phyloP scores from a whole-genome alignment of 495 filamentous ascomycete species.

The Barbatosphaeria neglecta region DNA sequence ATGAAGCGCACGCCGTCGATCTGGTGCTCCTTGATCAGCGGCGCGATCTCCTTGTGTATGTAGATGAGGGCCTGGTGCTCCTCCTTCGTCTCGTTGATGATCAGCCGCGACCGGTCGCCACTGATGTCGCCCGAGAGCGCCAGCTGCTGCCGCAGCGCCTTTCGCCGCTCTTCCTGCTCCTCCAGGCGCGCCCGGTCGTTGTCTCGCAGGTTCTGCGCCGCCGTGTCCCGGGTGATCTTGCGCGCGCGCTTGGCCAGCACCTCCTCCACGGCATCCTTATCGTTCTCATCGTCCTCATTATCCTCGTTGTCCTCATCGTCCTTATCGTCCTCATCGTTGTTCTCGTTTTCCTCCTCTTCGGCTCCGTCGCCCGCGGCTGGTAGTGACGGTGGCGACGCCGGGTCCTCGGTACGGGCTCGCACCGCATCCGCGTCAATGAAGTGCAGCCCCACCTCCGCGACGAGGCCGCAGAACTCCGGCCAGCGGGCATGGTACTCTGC shows the following conservation, averaged over 20 bases:
- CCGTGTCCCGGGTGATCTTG: conserved; percentile 30
- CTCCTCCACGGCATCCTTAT: conserved; percentile 4
- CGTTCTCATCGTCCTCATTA: conserved; percentile 5
- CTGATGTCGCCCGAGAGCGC: conserved; percentile 23
- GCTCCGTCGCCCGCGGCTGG: not conserved
- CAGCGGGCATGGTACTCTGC: not conserved
- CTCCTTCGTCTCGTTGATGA: conserved; percentile 60
- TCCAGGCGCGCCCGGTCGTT: conserved; percentile 29
- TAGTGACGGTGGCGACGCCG: not conserved
- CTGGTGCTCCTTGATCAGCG: conserved; percentile 43
- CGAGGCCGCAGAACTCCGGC: conserved; percentile 4
- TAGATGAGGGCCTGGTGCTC: conserved; percentile 42
- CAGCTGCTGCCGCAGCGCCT: conserved; percentile 32
- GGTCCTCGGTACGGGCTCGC: not conserved
- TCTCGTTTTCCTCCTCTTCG: not conserved
- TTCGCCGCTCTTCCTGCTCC: conserved; percentile 38
- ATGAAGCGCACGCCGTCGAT: conserved; percentile 71
- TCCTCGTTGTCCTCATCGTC: conserved; percentile 2
- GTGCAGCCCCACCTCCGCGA: conserved; percentile 1
- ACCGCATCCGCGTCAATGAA: not conserved
- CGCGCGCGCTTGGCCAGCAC: conserved; percentile 41
- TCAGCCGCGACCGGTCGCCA: conserved; percentile 37
- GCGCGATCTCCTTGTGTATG: conserved; percentile 34
- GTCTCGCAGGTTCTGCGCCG: conserved; percentile 34
- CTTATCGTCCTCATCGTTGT: conserved; percentile 6